These are phyloP conservation scores for Tolypocladium tropicale DNA, from an alignment of 2,329 filamentous ascomycete genomes.

Conservation along the genomic window DNA sequence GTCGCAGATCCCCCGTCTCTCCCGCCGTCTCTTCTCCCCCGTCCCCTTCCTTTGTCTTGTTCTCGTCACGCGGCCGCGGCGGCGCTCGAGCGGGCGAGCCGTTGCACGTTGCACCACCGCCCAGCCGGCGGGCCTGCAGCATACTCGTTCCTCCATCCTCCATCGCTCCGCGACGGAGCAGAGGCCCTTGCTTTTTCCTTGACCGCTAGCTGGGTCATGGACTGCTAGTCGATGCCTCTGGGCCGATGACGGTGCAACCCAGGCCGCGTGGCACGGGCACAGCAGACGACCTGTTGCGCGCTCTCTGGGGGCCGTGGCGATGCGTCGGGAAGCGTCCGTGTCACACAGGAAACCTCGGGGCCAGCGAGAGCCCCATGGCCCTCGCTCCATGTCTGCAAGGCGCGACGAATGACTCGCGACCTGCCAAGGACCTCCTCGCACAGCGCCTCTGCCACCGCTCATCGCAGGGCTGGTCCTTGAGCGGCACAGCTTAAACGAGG, in stretches of 20 bases:
- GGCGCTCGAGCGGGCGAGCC: neutral
- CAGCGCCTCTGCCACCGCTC: neutral
- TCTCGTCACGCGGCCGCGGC: neutral
- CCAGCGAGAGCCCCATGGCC: neutral
- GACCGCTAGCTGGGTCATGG: neutral
- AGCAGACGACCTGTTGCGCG: neutral
- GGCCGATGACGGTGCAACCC: neutral
- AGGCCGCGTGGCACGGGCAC: neutral
- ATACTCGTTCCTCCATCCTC: neutral
- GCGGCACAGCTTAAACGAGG: neutral
- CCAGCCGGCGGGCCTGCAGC: neutral
- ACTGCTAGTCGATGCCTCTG: neutral
- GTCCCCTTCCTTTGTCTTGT: neutral
- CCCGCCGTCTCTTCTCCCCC: neutral
- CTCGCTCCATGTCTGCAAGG: neutral
- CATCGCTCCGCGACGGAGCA: neutral
- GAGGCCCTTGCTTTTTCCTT: neutral
- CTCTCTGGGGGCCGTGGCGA: neutral
- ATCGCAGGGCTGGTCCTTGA: neutral
- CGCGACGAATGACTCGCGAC: conserved; percentile 2
- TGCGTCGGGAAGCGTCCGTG: neutral
- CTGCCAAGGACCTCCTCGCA: neutral
- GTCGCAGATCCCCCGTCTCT: neutral
- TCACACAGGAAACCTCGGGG: neutral
- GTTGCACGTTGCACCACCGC: neutral